Conservation (phyloP, 2,329 filamentous ascomycete genomes). For the Didymella exigua region DNA sequence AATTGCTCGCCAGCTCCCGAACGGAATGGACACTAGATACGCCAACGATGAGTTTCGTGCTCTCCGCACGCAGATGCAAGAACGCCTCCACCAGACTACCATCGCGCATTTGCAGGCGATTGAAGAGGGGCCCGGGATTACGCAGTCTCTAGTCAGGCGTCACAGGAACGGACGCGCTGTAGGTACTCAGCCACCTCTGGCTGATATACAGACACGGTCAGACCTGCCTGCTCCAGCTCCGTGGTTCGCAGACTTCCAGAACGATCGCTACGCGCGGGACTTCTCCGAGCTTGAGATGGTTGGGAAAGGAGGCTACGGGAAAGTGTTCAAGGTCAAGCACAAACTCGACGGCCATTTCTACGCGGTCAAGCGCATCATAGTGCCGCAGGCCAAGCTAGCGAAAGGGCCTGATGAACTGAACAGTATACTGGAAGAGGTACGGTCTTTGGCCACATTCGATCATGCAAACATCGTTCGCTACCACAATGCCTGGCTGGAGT, state of each 20-base stretch:
- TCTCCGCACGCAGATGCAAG: slow-evolving; percentile 42
- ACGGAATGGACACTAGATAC: slow-evolving; percentile 46
- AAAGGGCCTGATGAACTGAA: slow-evolving; percentile 61
- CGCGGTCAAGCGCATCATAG: slow-evolving; percentile 69
- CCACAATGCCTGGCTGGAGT: slow-evolving; percentile 68
- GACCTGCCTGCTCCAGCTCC: slow-evolving; percentile 23
- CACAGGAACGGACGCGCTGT: slow-evolving; percentile 12
- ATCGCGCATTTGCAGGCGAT: slow-evolving; percentile 34
- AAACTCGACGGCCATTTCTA: slow-evolving; percentile 67
- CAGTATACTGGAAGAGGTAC: slow-evolving; percentile 64
- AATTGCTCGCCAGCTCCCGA: slow-evolving; percentile 47
- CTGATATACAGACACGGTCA: slow-evolving; percentile 20
- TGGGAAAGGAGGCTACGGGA: slow-evolving; percentile 69
- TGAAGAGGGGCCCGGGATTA: slow-evolving; percentile 28
- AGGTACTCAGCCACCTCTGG: slow-evolving; percentile 19
- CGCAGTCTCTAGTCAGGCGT: slow-evolving; percentile 33
- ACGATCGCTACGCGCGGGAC: slow-evolving; percentile 41
- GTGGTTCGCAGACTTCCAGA: slow-evolving; percentile 38
- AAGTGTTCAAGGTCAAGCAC: slow-evolving; percentile 66
- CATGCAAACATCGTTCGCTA: slow-evolving; percentile 72
- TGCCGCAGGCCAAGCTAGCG: slow-evolving; percentile 59
- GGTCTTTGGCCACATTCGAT: slow-evolving; percentile 65
- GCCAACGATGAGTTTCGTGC: slow-evolving; percentile 48
- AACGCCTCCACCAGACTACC: slow-evolving; percentile 46
- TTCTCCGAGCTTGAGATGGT: slow-evolving; percentile 56